Percentiles rank a stretch among this genome's conserved stretches.
phyloP scores from a whole-genome alignment of 139 green algal genomes.

The Parachlorella kessleri region DNA sequence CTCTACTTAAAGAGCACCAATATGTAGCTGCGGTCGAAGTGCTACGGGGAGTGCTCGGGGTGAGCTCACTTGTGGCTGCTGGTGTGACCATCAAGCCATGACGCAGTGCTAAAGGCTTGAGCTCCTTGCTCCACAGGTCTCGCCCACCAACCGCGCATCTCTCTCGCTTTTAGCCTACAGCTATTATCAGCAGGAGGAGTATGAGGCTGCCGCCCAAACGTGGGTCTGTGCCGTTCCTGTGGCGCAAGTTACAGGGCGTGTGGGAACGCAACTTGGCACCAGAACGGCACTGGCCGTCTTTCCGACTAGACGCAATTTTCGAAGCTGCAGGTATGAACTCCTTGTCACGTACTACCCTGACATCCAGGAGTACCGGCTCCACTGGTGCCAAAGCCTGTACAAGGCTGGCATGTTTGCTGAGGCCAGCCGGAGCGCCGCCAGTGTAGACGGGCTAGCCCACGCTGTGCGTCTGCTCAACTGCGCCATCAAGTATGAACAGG shows the following conservation, averaged over 20 bases:
- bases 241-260: too few species aligned
- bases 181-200: slow-evolving; percentile 29
- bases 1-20: not conserved
- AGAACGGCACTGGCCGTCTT: too few species aligned
- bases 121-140: not conserved
- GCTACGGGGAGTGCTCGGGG: slow-evolving; percentile 18
- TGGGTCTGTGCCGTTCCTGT: not conserved
- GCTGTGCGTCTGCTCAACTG: slow-evolving; percentile 47
- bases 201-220: slow-evolving; percentile 15
- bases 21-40: not conserved
- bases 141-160: slow-evolving; percentile 8
- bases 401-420: slow-evolving; percentile 17
- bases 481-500: slow-evolving; percentile 77
- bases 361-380: slow-evolving; percentile 10
- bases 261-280: too few species aligned
- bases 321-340: slow-evolving; percentile 1
- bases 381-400: slow-evolving; percentile 27
- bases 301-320: too few species aligned
- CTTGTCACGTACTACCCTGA: not conserved
- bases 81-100: too few species aligned
- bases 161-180: slow-evolving; percentile 17
- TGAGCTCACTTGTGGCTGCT: too few species aligned
- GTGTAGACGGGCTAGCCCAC: slow-evolving; percentile 4
- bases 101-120: too few species aligned
- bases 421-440: slow-evolving; percentile 1